A percentile compares a stretch with the other conserved stretches of the same genome.
These are phyloP conservation scores for Candida mattraensis DNA, from an alignment of 805 yeast genomes.

Conservation along the genomic window DNA sequence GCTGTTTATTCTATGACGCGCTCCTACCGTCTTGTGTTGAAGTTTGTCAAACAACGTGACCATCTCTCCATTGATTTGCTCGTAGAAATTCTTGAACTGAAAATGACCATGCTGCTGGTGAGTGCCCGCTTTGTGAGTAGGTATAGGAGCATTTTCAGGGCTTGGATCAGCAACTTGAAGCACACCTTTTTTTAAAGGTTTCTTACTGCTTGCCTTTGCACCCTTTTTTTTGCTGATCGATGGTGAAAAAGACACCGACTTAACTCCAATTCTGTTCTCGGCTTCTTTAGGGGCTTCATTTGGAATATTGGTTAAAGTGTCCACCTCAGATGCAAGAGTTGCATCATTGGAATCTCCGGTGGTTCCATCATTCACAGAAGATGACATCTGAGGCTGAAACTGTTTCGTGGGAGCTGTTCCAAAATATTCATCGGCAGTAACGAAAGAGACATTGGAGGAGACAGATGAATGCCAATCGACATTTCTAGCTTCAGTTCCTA, in stretches of 20 bases:
- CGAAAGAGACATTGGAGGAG: conserved; percentile 22
- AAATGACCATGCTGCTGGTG: conserved; percentile 5
- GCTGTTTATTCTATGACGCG: conserved; percentile 18
- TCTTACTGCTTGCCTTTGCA: background rate
- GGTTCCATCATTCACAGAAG: too few species aligned
- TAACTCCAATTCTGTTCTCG: conserved; percentile 1
- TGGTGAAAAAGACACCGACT: conserved; percentile 19
- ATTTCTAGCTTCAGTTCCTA: conserved; percentile 5
- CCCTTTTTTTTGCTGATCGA: conserved; percentile 5
- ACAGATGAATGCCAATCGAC: conserved; percentile 1
- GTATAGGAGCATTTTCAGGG: conserved; percentile 7
- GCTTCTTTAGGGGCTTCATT: background rate
- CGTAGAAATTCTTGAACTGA: conserved; percentile 15
- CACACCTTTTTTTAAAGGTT: background rate
- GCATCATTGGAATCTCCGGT: conserved; percentile 1
- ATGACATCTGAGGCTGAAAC: too few species aligned
- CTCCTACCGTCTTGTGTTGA: conserved; percentile 25
- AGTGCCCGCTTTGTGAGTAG: background rate
- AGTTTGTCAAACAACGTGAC: conserved; percentile 21
- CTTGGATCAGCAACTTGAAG: conserved; percentile 13
- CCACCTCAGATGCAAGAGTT: conserved; percentile 3
- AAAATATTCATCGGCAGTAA: conserved; percentile 24
- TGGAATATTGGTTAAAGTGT: conserved; percentile 3
- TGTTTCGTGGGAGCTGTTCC: background rate
- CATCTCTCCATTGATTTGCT: conserved; percentile 20